Base-by-base conservation (phyloP, 495 filamentous ascomycete species). In the Penicillium pancosmium region DNA sequence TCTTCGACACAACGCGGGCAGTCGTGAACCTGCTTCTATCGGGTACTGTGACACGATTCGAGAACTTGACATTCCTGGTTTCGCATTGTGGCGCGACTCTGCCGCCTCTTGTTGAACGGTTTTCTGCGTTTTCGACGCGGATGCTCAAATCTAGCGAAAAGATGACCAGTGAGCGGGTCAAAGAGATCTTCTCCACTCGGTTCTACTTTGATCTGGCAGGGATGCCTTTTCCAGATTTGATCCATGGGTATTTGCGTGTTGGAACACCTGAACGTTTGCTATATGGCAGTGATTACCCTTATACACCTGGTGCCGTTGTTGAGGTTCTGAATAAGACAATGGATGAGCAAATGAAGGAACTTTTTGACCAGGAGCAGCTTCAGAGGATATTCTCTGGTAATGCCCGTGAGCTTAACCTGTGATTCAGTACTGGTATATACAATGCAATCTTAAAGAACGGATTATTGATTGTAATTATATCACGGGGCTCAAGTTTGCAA, bases 1-100 rank as follows among this genome's bases (percentile, higher is more conserved):
- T 53, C 19, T 53, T 53, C 5, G 51, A 53, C 23, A 53, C 38
- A 4, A 55, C 52, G 25, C 52, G 41, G 0, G 38, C 52, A 7
- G 52, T 55, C 16, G 52, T 55, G 23, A 55, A 55, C 46, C 18
- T 46, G 9, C 52, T 55, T 18, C 52, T 55, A 15, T 50, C 47
- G 7, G 52, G 52, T 2, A 55, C 52, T 1, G 52, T 55, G 25
- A 46, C 52, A 5, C 38, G 9, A 13, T 55, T 46, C 13, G 52
- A 55, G 25, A 47, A 47, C 27, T 46, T 55, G 25, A 55, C 52
- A 5, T 46, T 35, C 27, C 46, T 46, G 38, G 52, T 46, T 21
- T 55, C 52, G 18, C 52, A 55, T 11, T 55, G 52, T 8, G 52
- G 52, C 15, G 40, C 52, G 9, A 46, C 40, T 1, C 21, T 55